phyloP scores from a whole-genome alignment of 2,329 filamentous ascomycete genomes.

The Metarhizium brunneum region DNA sequence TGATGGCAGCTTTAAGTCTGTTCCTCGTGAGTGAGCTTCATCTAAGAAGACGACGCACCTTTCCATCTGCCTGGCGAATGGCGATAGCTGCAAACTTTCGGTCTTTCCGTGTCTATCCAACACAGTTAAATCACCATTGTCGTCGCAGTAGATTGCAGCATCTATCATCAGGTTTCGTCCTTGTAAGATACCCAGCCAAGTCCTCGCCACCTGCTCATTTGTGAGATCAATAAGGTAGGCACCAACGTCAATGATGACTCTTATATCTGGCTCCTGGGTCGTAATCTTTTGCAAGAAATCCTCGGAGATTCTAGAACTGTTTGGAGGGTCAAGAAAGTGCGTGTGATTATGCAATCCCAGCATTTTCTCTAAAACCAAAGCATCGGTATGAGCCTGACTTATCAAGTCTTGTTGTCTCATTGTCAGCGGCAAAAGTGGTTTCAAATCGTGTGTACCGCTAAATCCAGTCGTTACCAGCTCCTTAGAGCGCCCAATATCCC shows the following conservation, averaged over 20 bases:
- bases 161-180: constrained; percentile 1
- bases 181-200: constrained; percentile 35
- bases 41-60: constrained; percentile 58
- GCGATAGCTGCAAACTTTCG: constrained; percentile 45
- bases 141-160: constrained; percentile 46
- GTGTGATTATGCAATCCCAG: constrained; percentile 41
- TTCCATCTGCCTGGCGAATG: constrained; percentile 45
- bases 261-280: constrained; percentile 26
- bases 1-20: constrained; percentile 50
- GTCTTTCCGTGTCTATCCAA: constrained; percentile 35
- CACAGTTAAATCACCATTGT: constrained; percentile 43
- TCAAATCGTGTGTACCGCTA: constrained; percentile 56
- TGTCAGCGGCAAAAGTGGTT: constrained; percentile 41
- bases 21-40: constrained; percentile 60
- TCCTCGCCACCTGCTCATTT: constrained; percentile 42
- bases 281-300: constrained; percentile 33
- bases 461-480: constrained; percentile 48
- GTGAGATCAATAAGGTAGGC: constrained; percentile 56
- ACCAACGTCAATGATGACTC: constrained; percentile 61
- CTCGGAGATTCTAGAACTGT: constrained; percentile 14
- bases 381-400: constrained; percentile 52
- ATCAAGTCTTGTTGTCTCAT: constrained; percentile 45
- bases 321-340: background rate
- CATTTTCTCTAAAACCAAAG: constrained; percentile 49
- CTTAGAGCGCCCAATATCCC: constrained; percentile 47